Conservation (phyloP, 202 grass and related monocot genomes). For the Hordeum pubiflorum region DNA sequence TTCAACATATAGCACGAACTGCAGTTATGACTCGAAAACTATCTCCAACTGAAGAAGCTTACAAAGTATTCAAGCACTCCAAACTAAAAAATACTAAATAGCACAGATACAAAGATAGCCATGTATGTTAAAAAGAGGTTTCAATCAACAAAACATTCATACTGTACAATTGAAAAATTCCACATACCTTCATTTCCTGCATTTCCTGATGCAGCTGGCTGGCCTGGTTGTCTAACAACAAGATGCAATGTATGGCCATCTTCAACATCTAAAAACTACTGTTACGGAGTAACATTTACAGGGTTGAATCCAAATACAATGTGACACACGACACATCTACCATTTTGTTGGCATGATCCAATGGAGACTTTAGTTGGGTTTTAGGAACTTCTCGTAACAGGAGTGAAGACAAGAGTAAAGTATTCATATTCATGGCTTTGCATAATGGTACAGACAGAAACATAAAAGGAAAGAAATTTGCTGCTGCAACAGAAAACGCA, state of each 20-base stretch:
- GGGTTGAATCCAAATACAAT: neutral
- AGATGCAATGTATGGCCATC: conserved; percentile 99
- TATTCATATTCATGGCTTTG: neutral
- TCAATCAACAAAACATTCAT: neutral
- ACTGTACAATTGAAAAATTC: conserved; percentile 20
- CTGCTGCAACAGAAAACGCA: neutral
- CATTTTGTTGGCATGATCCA: conserved; percentile 18
- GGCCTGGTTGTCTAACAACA: conserved; percentile 82
- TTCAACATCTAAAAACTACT: conserved; percentile 70
- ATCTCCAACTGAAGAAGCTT: neutral
- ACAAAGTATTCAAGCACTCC: conserved; percentile 15
- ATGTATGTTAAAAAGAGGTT: neutral
- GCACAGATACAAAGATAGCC: neutral
- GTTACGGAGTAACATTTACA: conserved; percentile 37
- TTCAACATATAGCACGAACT: neutral
- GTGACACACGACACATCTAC: neutral
- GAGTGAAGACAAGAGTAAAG: conserved; percentile 6
- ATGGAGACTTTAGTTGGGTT: neutral
- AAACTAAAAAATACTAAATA: neutral
- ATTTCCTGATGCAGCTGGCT: conserved; percentile 38
- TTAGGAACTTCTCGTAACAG: neutral
- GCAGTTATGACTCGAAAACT: neutral
- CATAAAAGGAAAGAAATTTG: neutral
- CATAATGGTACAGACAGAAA: neutral
- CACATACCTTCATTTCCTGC: conserved; percentile 51